phyloP scores from a whole-genome alignment of 2,329 filamentous ascomycete species.

The Aquanectria penicillioides region DNA sequence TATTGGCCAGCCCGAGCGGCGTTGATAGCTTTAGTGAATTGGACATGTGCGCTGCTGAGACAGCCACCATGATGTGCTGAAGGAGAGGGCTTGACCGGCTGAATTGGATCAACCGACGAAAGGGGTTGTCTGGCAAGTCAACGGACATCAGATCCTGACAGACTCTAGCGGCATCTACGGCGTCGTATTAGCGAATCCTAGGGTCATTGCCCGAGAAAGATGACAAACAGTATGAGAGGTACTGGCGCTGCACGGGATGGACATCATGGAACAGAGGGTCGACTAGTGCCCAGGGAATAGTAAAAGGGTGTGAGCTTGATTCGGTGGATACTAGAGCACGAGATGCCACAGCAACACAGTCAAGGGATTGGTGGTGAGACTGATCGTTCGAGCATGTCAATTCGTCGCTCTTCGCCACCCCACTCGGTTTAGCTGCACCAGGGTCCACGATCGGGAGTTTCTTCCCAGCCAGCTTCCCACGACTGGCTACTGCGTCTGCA shows the following conservation, averaged over 20 bases:
- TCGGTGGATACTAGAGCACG: no score
- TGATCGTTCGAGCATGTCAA: conserved; percentile 1
- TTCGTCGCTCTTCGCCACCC: not conserved
- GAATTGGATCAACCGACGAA: conserved; percentile 54
- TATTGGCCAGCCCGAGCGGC: conserved; percentile 16
- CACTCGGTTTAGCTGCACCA: not conserved
- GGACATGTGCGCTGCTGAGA: conserved; percentile 58
- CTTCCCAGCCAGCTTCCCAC: conserved; percentile 53
- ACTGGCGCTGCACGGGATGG: conserved; percentile 55
- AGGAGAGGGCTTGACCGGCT: conserved; percentile 52
- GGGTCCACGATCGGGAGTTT: conserved; percentile 26
- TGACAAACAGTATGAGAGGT: conserved; percentile 52
- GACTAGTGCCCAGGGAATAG: conserved; percentile 49
- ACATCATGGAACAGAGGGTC: conserved; percentile 62
- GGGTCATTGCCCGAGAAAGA: not conserved
- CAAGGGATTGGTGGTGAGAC: conserved; percentile 11
- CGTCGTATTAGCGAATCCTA: conserved; percentile 16
- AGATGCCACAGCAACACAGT: not conserved
- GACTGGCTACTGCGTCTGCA: conserved; percentile 58
- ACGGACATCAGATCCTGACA: conserved; percentile 62
- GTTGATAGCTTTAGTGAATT: conserved; percentile 39
- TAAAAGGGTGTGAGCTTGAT: conserved; percentile 22
- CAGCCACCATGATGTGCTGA: conserved; percentile 57
- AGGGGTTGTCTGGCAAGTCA: conserved; percentile 58
- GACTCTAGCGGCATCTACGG: conserved; percentile 57